Evolutionary conservation across 2,329 filamentous ascomycete genomes (phyloP).

Genomic region (Onygena corvina): DNA sequence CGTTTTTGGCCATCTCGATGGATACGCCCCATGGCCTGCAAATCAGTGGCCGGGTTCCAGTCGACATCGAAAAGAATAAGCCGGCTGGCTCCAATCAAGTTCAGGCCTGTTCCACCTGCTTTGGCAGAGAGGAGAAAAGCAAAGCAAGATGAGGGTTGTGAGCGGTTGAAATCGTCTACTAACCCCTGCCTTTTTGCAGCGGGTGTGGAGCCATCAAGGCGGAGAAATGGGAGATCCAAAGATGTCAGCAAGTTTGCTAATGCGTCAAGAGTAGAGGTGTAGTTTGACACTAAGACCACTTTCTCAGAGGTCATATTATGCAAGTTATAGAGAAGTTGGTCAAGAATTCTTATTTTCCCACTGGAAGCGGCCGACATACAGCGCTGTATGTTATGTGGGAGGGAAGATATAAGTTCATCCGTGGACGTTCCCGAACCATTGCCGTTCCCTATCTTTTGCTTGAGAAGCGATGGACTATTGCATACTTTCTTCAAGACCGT

Average conservation of each 20-base stretch:
- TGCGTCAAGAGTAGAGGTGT: constrained; percentile 59
- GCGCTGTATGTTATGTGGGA: constrained; percentile 44
- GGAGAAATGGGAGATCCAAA: constrained; percentile 50
- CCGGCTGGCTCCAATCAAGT: constrained; percentile 58
- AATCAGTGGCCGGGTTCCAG: constrained; percentile 63
- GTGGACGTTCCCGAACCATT: constrained; percentile 39
- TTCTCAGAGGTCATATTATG: constrained; percentile 53
- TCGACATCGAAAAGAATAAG: constrained; percentile 62
- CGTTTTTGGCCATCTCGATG: constrained; percentile 60
- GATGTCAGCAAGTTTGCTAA: constrained; percentile 50
- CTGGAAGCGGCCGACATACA: constrained; percentile 46
- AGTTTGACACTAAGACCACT: constrained; percentile 64
- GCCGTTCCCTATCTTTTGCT: constrained; percentile 39
- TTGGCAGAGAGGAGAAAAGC: constrained; percentile 63
- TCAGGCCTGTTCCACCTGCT: constrained; percentile 57
- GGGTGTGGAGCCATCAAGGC: constrained; percentile 57
- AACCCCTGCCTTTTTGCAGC: constrained; percentile 52
- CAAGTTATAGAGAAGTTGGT: constrained; percentile 51
- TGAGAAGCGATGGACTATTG: constrained; percentile 55
- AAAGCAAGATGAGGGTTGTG: constrained; percentile 45
- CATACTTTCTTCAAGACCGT: constrained; percentile 63
- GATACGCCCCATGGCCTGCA: constrained; percentile 64
- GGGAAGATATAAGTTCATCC: constrained; percentile 38
- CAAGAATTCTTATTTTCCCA: constrained; percentile 55
- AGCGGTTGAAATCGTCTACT: constrained; percentile 58